Conservation (phyloP, 2,329 filamentous ascomycete genomes). For the Ophiostoma pallidulum region DNA sequence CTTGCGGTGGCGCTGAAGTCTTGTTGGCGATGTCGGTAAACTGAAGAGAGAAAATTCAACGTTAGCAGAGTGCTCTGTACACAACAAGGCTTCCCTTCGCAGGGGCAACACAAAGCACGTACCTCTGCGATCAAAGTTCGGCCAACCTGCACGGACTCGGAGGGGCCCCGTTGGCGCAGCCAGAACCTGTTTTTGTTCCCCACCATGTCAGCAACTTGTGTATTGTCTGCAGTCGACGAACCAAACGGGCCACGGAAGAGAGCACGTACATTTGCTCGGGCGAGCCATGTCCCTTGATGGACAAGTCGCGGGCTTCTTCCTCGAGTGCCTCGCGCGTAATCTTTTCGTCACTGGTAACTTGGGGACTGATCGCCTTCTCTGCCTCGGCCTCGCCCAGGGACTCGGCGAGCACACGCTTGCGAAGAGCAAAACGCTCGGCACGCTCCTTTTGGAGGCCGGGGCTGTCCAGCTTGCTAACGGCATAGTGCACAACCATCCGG, state of each 20-base stretch:
- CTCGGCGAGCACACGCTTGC: constrained; percentile 70
- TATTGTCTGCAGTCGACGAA: no score
- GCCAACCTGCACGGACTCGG: constrained; percentile 49
- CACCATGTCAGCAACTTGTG: background rate
- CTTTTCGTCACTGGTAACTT: constrained; percentile 19
- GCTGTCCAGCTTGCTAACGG: constrained; percentile 72
- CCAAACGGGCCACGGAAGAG: no score
- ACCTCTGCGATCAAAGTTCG: constrained; percentile 44
- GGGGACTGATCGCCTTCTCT: constrained; percentile 35
- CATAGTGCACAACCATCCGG: constrained; percentile 60
- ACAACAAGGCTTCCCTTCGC: no score
- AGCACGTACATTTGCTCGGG: constrained; percentile 43
- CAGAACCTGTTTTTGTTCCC: constrained; percentile 42
- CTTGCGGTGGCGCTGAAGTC: no score
- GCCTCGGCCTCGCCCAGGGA: constrained; percentile 51
- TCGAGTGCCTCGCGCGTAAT: constrained; percentile 58
- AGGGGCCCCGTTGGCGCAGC: constrained; percentile 49
- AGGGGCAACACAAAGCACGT: constrained; percentile 2
- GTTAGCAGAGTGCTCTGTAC: background rate
- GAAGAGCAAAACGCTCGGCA: constrained; percentile 67
- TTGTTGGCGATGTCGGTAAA: no score
- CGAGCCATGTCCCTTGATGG: constrained; percentile 37
- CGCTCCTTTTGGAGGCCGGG: constrained; percentile 79
- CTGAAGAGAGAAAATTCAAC: no score
- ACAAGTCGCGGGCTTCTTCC: constrained; percentile 48